Evolutionary conservation across 345 rosid genomes (phyloP).

Genomic region (Populus nigra): DNA sequence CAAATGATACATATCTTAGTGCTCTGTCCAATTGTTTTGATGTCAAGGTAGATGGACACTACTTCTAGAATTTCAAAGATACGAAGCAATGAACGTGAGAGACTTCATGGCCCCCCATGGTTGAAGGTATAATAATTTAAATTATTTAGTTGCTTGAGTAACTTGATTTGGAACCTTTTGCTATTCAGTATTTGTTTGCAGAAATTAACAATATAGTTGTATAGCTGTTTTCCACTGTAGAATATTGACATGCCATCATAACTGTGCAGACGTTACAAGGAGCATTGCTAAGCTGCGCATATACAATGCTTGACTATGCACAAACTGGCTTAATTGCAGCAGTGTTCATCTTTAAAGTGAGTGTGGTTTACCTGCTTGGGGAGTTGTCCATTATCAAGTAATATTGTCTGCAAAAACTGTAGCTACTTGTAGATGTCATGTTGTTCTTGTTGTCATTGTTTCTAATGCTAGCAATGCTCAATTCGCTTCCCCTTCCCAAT

Average conservation of each 20-base stretch:
- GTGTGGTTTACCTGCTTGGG: conserved; percentile 26
- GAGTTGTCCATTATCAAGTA: neutral
- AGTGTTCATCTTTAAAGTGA: conserved; percentile 90
- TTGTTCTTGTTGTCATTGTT: neutral
- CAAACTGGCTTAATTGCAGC: conserved; percentile 97
- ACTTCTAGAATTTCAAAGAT: conserved; percentile 97
- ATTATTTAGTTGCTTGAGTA: neutral
- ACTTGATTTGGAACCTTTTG: neutral
- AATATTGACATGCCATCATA: conserved; percentile 4
- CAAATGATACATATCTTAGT: conserved; percentile 4
- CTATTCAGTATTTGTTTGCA: neutral
- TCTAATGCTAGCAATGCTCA: neutral
- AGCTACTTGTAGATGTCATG: neutral
- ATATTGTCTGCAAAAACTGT: conserved; percentile 2
- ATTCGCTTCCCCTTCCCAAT: neutral
- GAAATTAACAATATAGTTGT: neutral
- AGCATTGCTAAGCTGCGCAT: conserved; percentile 72
- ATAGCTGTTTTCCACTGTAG: conserved; percentile 1
- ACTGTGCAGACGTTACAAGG: conserved; percentile 71
- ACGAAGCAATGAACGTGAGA: conserved; percentile 79
- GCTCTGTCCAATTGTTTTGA: conserved; percentile 25
- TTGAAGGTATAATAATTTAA: conserved; percentile 54
- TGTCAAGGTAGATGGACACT: conserved; percentile 91
- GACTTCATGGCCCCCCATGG: conserved; percentile 97
- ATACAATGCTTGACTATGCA: conserved; percentile 86